Evolutionary conservation across 2,329 filamentous ascomycete genomes (phyloP), one percentile per base, ranked within the genome.

Genomic region (Clarireedia paspali): DNA sequence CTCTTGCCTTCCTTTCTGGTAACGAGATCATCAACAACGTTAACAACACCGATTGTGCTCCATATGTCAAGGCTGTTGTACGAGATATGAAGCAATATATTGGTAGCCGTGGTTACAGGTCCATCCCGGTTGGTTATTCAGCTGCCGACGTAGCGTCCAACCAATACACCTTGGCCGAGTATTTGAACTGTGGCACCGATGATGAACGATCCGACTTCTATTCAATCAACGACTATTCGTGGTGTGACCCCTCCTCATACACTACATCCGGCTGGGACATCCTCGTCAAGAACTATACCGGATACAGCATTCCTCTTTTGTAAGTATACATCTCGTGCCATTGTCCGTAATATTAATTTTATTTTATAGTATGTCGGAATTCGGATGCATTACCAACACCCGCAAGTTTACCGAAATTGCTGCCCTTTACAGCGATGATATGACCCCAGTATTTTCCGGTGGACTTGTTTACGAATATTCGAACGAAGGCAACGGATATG

Each of bases 401-500:
- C 91, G 92, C 64, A 78, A 86, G 67, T 99, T 96, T 68, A 77
- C 83, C 59, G 92, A 96, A 75, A 74, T 96, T 50, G 73, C 73
- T 50, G 79, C 91, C 42, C 78, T 99, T 57, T 97, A 96, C 85
- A 82, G 77, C 73, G 73, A 72, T 23, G 71, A 95, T 58, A 97
- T 97, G 92, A 90, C 87, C 3, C 63, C 72, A 17, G 90, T 96
- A 66, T 97, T 96, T 80, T 96, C 91, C 44, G 92, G 94, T 66
- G 94, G 92, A 71, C 82, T 99, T 38, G 88, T 96, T 71, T 99
- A 96, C 76, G 91, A 99, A 74, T 99, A 96, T 78, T 85, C 87
- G 10, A 75, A 88, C 67, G 90, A 94, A 73, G 78, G 79, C 59
- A 89, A 85, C 74, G 78, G 85, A 48, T 97, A 84, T 72, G 92